These are phyloP conservation scores for Magnaporthiopsis incrustans DNA, from an alignment of 2,329 filamentous ascomycete species.

Conservation along the genomic window DNA sequence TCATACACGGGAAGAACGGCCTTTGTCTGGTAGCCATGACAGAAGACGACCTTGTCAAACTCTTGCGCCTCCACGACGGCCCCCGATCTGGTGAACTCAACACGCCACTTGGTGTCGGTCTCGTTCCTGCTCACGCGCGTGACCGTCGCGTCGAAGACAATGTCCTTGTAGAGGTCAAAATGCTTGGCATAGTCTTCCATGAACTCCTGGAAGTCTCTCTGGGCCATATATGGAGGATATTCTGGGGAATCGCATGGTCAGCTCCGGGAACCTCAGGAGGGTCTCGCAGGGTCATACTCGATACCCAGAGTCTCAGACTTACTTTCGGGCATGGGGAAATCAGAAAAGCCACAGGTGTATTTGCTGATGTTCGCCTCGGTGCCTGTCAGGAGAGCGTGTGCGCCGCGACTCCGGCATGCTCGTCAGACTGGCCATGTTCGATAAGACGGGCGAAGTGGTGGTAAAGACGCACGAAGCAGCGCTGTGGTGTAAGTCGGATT, in stretches of 20 bases:
- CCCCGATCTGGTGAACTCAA: slow-evolving; percentile 5
- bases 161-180: slow-evolving; percentile 11
- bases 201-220: slow-evolving; percentile 26
- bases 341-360: slow-evolving; percentile 30
- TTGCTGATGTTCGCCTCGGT: slow-evolving; percentile 28
- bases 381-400: slow-evolving; percentile 11
- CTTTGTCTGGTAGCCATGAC: slow-evolving; percentile 11
- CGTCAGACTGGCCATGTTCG: background rate
- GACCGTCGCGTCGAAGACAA: slow-evolving; percentile 11
- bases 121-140: slow-evolving; percentile 9
- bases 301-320: slow-evolving; percentile 11
- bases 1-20: slow-evolving; percentile 8
- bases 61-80: background rate
- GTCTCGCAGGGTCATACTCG: background rate
- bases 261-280: too few species aligned
- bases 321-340: slow-evolving; percentile 34
- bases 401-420: background rate
- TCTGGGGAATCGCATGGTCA: slow-evolving; percentile 11
- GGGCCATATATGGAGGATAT: slow-evolving; percentile 19
- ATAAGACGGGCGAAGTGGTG: background rate
- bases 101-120: slow-evolving; percentile 9
- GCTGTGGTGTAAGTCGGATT: slow-evolving; percentile 26
- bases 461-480: slow-evolving; percentile 20
- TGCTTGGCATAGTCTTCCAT: slow-evolving; percentile 26
- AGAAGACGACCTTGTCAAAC: slow-evolving; percentile 12